These are phyloP conservation scores for Seiridium unicorne DNA, from an alignment of 2,329 filamentous ascomycete species.

Conservation along the genomic window DNA sequence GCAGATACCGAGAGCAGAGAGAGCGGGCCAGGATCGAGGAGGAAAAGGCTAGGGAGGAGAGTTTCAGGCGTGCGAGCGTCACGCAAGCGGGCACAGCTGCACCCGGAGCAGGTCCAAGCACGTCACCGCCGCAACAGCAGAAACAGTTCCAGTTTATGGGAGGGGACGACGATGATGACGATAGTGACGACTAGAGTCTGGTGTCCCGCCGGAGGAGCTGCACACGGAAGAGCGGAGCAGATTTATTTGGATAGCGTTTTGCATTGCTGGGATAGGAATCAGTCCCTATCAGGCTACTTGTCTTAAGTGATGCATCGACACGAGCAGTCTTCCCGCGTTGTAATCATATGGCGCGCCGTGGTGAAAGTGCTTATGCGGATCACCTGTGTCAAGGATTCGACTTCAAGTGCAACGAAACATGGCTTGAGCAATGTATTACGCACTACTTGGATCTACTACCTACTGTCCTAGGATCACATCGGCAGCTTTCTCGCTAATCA, in stretches of 20 bases:
- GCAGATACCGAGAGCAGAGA: constrained; percentile 35
- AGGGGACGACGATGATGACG: constrained; percentile 51
- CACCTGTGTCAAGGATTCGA: neutral
- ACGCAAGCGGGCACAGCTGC: constrained; percentile 18
- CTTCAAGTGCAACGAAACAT: too few species aligned
- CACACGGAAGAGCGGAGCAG: neutral
- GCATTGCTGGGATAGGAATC: too few species aligned
- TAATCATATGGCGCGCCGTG: neutral
- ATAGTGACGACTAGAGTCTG: constrained; percentile 25
- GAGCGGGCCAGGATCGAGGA: constrained; percentile 29
- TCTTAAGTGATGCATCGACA: too few species aligned
- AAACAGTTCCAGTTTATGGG: constrained; percentile 58
- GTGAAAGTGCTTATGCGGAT: neutral
- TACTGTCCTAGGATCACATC: constrained; percentile 4
- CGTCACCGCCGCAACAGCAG: constrained; percentile 15
- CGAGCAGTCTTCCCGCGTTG: too few species aligned
- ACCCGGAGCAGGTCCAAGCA: constrained; percentile 1
- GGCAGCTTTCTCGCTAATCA: constrained; percentile 54
- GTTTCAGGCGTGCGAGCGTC: constrained; percentile 37
- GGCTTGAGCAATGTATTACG: neutral
- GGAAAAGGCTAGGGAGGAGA: constrained; percentile 18
- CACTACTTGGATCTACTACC: neutral
- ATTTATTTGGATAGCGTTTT: too few species aligned
- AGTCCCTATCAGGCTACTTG: too few species aligned
- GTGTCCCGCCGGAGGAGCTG: too few species aligned